Evolutionary conservation across 148 eudicot genomes (phyloP).

Genomic region (Spergularia marina): DNA sequence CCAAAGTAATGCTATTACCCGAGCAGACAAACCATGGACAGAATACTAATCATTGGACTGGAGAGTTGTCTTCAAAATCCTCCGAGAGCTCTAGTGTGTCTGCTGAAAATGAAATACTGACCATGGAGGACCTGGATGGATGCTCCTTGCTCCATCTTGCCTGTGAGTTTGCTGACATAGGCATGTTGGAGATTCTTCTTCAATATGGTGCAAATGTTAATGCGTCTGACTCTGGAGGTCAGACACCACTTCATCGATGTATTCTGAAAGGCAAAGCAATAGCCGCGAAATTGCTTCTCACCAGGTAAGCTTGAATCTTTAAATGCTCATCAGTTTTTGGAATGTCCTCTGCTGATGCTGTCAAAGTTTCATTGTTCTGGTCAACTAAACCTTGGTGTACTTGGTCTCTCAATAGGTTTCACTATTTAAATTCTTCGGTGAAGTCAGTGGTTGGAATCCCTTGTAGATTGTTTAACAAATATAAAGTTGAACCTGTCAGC

Average conservation of each 20-base stretch:
- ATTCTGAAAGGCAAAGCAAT: slow-evolving; percentile 59
- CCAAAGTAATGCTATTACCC: slow-evolving; percentile 81
- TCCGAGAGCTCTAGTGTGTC: slow-evolving; percentile 41
- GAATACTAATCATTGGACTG: slow-evolving; percentile 39
- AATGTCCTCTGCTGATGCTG: slow-evolving; percentile 5
- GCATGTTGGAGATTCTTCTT: slow-evolving; percentile 92
- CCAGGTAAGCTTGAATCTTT: slow-evolving; percentile 48
- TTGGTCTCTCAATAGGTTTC: neutral
- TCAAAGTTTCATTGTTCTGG: neutral
- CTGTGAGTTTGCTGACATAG: slow-evolving; percentile 89
- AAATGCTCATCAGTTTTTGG: neutral
- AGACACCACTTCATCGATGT: slow-evolving; percentile 83
- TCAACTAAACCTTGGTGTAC: neutral
- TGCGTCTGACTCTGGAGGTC: slow-evolving; percentile 64
- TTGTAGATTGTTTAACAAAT: neutral
- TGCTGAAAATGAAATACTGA: slow-evolving; percentile 49
- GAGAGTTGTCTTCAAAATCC: slow-evolving; percentile 37
- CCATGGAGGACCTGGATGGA: slow-evolving; percentile 59
- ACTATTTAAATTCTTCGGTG: slow-evolving; percentile 1
- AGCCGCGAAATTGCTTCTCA: slow-evolving; percentile 69
- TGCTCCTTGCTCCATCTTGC: slow-evolving; percentile 92
- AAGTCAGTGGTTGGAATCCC: neutral
- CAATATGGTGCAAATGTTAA: slow-evolving; percentile 93
- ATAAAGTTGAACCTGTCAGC: neutral
- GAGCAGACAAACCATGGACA: slow-evolving; percentile 59